Base-by-base conservation (phyloP, 2,329 filamentous ascomycete genomes). In the Fusarium goolgardi region DNA sequence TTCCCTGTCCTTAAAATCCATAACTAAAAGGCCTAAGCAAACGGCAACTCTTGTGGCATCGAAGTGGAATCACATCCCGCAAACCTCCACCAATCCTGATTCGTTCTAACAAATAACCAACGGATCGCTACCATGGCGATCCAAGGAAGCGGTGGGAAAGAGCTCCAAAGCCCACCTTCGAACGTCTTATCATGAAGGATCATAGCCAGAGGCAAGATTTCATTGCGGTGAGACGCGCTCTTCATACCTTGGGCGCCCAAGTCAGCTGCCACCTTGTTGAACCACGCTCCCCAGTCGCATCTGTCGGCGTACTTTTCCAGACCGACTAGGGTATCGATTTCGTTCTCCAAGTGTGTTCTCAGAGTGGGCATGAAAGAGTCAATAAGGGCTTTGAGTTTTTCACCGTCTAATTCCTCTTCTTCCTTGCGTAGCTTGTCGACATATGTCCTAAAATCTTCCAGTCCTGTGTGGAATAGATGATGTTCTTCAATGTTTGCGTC, bases 401-500 rank as follows among this genome's bases (percentile, higher is more conserved):
- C 41, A 1, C 78, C 79, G 51, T 78, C 73, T 40, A 77, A 79
- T 20, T 71, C 53, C 13, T 76, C 73, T 31, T 73, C 71, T 9
- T 65, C 71, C 13, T 59, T 72, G 11, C 66, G 71, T 3, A 79
- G 71, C 12, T 60, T 71, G 3, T 70, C 59, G 11, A 80, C 49
- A 63, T 82, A 82, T 6, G 44, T 63, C 18, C 65, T 65, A 29
- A 79, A 79, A 1, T 50, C 50, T 1, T 75, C 69, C 5, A 83
- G 55, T 0, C 80, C 80, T 1, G 67, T 68, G 18, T 78, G 73
- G 57, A 84, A 83, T 2, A 72, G 70, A 11, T 75, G 71, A 61
- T 83, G 81, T 53, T 84, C 80, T 20, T 77, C 76, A 5, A 82
- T 71, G 62, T 81, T 83, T 44, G 59, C 69, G 16, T 80, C 78